phyloP scores from a whole-genome alignment of 2,329 filamentous ascomycete species.

The Talaromyces rugulosus region DNA sequence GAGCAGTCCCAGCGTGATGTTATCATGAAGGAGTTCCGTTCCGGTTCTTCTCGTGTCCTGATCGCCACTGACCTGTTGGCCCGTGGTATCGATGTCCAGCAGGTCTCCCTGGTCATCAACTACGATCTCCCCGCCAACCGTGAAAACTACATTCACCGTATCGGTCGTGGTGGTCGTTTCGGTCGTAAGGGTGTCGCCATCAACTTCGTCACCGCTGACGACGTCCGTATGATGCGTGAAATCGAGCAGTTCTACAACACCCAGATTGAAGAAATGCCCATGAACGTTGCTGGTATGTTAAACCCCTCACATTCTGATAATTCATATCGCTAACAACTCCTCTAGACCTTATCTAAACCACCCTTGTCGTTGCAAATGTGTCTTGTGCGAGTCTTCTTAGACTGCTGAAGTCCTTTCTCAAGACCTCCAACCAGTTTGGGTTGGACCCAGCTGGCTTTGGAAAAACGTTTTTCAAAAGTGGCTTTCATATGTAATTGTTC shows the following conservation, averaged over 20 bases:
- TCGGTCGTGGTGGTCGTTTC: slow-evolving; percentile 99
- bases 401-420: slow-evolving; percentile 4
- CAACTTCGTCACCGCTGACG: slow-evolving; percentile 99
- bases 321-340: slow-evolving; percentile 10
- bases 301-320: neutral
- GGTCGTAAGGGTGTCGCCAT: slow-evolving; percentile 99
- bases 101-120: slow-evolving; percentile 99
- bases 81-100: slow-evolving; percentile 99
- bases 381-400: slow-evolving; percentile 2
- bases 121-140: slow-evolving; percentile 98
- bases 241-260: slow-evolving; percentile 99
- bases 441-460: slow-evolving; percentile 15
- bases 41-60: slow-evolving; percentile 94
- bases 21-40: slow-evolving; percentile 99
- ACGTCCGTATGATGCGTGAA: slow-evolving; percentile 99
- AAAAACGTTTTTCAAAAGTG: slow-evolving; percentile 27
- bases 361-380: slow-evolving; percentile 17
- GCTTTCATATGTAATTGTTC: slow-evolving; percentile 33
- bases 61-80: slow-evolving; percentile 97
- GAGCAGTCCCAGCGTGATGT: slow-evolving; percentile 95
- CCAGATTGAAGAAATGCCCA: slow-evolving; percentile 99
- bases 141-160: slow-evolving; percentile 99
- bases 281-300: slow-evolving; percentile 68
- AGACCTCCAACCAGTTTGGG: slow-evolving; percentile 11
- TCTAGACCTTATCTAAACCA: slow-evolving; percentile 42